Evolutionary conservation across 306 rosid species (phyloP), one percentile per base, ranked within the genome.

Genomic region (Begonia fuchsioides): DNA sequence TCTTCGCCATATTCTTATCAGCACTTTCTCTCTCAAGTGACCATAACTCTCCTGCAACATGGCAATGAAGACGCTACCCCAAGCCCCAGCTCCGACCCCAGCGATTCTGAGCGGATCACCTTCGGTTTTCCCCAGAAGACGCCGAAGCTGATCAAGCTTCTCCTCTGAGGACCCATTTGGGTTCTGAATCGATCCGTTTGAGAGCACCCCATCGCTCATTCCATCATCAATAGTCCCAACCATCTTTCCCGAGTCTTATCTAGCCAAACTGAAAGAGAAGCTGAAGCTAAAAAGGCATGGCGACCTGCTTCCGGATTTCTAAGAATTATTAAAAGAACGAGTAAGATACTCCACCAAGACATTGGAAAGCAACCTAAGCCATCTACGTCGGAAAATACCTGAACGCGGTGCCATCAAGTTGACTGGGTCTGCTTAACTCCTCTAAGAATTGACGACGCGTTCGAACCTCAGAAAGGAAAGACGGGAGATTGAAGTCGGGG

Each of bases 71-170:
- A 88, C 96, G 58, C 96, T 83, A 32, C 96, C 96, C 96, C 96
- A 88, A 58, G 96, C 96, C 51, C 96, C 96, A 14, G 95, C 96
- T 44, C 96, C 96, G 2, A 83, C 83, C 43, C 95, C 83, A 55
- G 84, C 96, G 51, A 88, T 88, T 72, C 80, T 68, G 46, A 88
- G 61, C 0, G 96, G 96, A 74, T 83, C 96, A 58, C 78, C 88
- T 38, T 88, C 82, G 8, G 71, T 70, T 78, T 88, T 88, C 9
- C 86, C 90, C 63, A 83, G 50, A 12, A 74, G 57, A 38, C n/a
- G 17, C 10, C 90, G 83, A 47, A 83, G 68, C 71, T 83, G 93
- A 44, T 88, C 93, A n/a, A 83, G 66, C 80, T 81, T 83, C 75
- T 72, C 83, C 54, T 88, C 96, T 6, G 72, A 59, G 45, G 58